Evolutionary conservation across 23 red algal genomes (phyloP), one percentile per base, ranked within the genome.

Genomic region (Porphyridium purpureum): DNA sequence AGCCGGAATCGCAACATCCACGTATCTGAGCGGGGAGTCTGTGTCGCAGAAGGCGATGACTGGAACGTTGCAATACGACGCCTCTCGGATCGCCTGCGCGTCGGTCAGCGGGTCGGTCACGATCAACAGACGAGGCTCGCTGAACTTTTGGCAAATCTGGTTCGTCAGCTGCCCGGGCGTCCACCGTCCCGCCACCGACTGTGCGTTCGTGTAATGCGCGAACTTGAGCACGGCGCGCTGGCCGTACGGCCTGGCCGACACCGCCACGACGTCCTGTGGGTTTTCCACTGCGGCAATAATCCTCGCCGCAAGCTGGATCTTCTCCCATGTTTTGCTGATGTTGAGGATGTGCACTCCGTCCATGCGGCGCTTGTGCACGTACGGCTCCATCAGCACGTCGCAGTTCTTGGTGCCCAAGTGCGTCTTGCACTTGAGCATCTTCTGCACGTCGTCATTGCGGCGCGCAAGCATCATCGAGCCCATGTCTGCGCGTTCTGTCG

Each of bases 351-450:
- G 80, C 24, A 86, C 81, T 35, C 83, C 78, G 61, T 98, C 90
- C 46, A 48, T 70, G 35, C 90, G 64, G 29, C 80, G 68, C 51
- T 75, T 81, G 33, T 64, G 86, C 7, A 98, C 90, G 54, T 98
- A 98, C 0, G 90, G 90, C 59, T 78, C 74, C 80, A 98, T 82
- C 57, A 98, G 50, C 29, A 80, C 71, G 64, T 86, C 79, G 67
- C 90, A 98, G 80, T 98, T 98, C 65, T 85, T 98, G 29, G 90
- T 98, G 60, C 90, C 90, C 17, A 86, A 52, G 66, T 98, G 90
- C 7, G 79, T 98, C 55, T 75, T 69, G 67, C 80, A 86, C 35
- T 75, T 82, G 31, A 98, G 73, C 90, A 98, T 98, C 34, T 98
- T 98, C 51, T 59, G 58, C 26, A 98, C 82, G 60, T 98, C 90